phyloP scores from a whole-genome alignment of 768 basidiomycete genomes.

The Russula vinacea region DNA sequence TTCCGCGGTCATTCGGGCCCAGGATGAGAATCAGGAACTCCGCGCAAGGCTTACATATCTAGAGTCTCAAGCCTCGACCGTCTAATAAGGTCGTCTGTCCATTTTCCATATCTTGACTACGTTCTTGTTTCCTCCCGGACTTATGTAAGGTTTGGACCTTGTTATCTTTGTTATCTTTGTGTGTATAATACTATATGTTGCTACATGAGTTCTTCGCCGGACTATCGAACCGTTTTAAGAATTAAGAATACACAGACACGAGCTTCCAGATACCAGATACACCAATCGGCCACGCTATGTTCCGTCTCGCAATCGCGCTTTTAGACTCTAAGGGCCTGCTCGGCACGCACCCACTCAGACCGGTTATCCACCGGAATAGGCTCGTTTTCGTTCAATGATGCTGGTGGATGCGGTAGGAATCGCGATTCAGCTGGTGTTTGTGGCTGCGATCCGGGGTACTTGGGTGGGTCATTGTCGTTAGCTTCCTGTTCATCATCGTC shows the following conservation, averaged over 20 bases:
- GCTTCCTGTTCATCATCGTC: background rate
- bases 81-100: background rate
- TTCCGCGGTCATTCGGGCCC: slow-evolving; percentile 44
- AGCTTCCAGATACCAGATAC: background rate
- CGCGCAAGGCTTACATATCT: slow-evolving; percentile 13
- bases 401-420: slow-evolving; percentile 38
- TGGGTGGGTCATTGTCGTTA: background rate
- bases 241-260: background rate
- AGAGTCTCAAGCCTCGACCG: slow-evolving; percentile 5
- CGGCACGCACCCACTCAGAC: slow-evolving; percentile 41
- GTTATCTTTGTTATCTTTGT: background rate
- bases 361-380: slow-evolving; percentile 53
- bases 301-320: background rate
- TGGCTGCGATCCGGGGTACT: slow-evolving; percentile 12
- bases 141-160: background rate
- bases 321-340: slow-evolving; percentile 8
- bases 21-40: slow-evolving; percentile 56
- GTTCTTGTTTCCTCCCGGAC: background rate
- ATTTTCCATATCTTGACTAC: background rate
- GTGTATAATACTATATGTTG: background rate
- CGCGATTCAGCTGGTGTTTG: slow-evolving; percentile 6
- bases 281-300: background rate
- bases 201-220: background rate
- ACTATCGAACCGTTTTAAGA: background rate
- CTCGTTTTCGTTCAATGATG: slow-evolving; percentile 47